Base-by-base conservation (phyloP, 78 protist species). In the Cavenderia fasciculata region DNA sequence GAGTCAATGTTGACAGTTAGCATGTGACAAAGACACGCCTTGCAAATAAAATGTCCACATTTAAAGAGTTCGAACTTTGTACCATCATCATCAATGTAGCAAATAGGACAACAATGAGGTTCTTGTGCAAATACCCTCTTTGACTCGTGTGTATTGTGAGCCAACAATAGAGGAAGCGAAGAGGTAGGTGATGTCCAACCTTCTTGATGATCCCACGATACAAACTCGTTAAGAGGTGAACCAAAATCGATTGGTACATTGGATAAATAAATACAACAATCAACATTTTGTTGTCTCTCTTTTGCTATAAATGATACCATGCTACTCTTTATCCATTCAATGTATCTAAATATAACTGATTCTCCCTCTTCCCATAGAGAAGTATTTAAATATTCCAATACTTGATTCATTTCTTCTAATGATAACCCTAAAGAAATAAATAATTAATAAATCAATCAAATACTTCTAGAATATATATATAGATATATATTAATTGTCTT, bases 41-140 rank as follows among this genome's bases (percentile, higher is more conserved):
- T 51, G 16, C 84, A 74, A 2, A 25, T 31, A 41, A 40, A 74
- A 54, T 74, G 84, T 2, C 23, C 4, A 56, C 84, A 74, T 7
- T 43, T 2, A 1, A 56, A 38, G 3, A 56, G 47, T n/a, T 33
- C 43, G n/a, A 33, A 63, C 27, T 63, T 33, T 3, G 63, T 18
- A 23, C 68, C 84, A 23, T 41, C 38, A 36, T 74, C 59, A 40
- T 74, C 84, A 74, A 65, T 57, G 34, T 23, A 74, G 51, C 84
- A 74, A 7, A 74, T 57, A 4, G 84, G 84, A 57, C 84, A 74
- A 1, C 49, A 40, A 23, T 74, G 68, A 14, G 63, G 10, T 4
- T 25, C 1, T 21, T 1, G 1, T 25, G 12, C 23, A 36, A 57
- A 52, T n/a, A 56, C 14, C 61, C n/a, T 34, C 16, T 57, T 74